Base-by-base conservation (phyloP, 257 asterid genomes). In the Leonotis leonurus region DNA sequence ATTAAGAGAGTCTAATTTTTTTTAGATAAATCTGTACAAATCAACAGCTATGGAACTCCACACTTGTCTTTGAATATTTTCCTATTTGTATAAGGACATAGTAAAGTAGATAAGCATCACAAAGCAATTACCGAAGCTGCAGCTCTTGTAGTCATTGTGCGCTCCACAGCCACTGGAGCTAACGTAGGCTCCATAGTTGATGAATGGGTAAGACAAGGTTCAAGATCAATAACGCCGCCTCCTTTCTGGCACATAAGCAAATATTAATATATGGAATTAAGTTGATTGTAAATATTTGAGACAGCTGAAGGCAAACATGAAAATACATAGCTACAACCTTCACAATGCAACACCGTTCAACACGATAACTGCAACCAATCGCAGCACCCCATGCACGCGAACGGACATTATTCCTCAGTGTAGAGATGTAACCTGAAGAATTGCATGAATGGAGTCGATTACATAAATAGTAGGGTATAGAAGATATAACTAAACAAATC, bases 351-450 rank as follows among this genome's bases (percentile, higher is more conserved):
- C 99, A 93, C 45, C 83, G 85, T 76, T 93, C 97, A 2, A 89
- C 90, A 60, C 92, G 87, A 65, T 87, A 89, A 76, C 99, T 93
- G 79, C 97, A 93, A 56, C 83, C 95, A 67, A 85, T 81, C 24
- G 92, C 94, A 77, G 99, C 85, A 73, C 96, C 97, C 99, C 97
- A 93, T 18, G 97, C 89, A 44, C 97, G 96, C 8, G 99, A 93
- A 35, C 97, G 97, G 37, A 89, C 97, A 71, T 83, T 89, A 82
- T 93, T 93, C 76, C 99, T 87, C 80, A 89, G 70, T 33, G 95
- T 80, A 62, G 99, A 93, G 65, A 83, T 71, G 74, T 89, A 93
- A 74, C 96, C 99, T 93, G 52, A 29, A 73, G 70, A 68, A 30
- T 63, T 49, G 17, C 60, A 69, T 6, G 54, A 53, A 59, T 40